Percentiles rank a stretch among this genome's conserved stretches.
Evolutionary conservation across 1,284 basidiomycete genomes (phyloP).

Genomic region (Ustilago hordei): DNA sequence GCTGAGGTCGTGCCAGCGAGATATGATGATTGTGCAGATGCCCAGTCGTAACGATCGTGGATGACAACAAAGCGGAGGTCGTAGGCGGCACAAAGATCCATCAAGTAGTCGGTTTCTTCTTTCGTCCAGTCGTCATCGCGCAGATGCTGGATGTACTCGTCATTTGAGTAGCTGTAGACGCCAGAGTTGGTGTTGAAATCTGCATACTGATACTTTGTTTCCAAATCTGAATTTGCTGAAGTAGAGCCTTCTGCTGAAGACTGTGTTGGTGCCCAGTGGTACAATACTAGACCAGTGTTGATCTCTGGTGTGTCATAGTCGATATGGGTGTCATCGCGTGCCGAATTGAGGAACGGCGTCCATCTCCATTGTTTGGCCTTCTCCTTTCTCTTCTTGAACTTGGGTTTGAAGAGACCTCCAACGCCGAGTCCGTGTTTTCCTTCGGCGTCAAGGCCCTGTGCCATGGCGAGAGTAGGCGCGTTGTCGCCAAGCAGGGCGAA

Average conservation of each 20-base stretch:
- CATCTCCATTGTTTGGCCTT: conserved; percentile 69
- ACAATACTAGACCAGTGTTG: conserved; percentile 54
- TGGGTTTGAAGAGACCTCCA: conserved; percentile 75
- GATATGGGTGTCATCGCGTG: conserved; percentile 57
- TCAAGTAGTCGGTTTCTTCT: conserved; percentile 94
- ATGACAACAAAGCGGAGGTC: conserved; percentile 92
- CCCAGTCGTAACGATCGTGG: conserved; percentile 86
- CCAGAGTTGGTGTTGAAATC: conserved; percentile 82
- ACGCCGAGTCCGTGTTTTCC: conserved; percentile 65
- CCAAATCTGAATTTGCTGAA: conserved; percentile 25
- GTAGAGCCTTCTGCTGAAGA: background rate
- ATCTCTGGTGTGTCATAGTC: conserved; percentile 39
- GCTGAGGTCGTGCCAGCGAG: conserved; percentile 11
- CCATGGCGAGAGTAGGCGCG: conserved; percentile 78
- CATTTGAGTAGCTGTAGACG: conserved; percentile 84
- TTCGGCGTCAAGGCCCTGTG: conserved; percentile 30
- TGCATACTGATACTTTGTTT: conserved; percentile 75
- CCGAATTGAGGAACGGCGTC: conserved; percentile 63
- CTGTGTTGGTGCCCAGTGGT: conserved; percentile 60
- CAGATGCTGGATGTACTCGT: conserved; percentile 87
- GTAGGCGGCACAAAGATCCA: conserved; percentile 82
- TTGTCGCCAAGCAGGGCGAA: conserved; percentile 93
- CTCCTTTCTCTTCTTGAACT: conserved; percentile 84
- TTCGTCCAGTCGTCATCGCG: conserved; percentile 89
- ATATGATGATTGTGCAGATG: conserved; percentile 28